Evolutionary conservation across 2,329 filamentous ascomycete species (phyloP).

Genomic region (Xylariaceae sp.): DNA sequence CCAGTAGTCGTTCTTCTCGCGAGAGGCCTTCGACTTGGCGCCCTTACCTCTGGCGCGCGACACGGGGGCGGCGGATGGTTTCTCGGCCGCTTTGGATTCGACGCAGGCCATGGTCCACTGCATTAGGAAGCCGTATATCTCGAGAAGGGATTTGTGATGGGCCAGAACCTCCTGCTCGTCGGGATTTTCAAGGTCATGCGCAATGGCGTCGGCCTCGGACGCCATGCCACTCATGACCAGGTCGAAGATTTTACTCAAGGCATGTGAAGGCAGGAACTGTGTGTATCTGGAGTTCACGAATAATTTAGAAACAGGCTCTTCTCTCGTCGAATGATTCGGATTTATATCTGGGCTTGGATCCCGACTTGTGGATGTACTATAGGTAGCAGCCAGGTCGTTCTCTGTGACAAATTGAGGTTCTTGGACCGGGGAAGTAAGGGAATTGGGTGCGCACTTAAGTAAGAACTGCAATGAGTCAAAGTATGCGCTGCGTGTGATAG

Average conservation of each 20-base stretch:
- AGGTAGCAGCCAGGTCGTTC: constrained; percentile 6
- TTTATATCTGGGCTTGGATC: not conserved
- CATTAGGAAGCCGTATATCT: constrained; percentile 88
- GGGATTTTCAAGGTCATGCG: constrained; percentile 75
- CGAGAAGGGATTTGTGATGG: constrained; percentile 85
- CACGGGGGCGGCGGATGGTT: constrained; percentile 66
- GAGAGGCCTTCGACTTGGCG: constrained; percentile 68
- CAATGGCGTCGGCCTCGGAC: constrained; percentile 76
- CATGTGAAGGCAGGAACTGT: constrained; percentile 69
- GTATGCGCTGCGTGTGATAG: constrained; percentile 68
- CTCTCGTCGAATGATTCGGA: constrained; percentile 26
- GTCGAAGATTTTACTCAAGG: constrained; percentile 89
- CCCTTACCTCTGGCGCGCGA: constrained; percentile 68
- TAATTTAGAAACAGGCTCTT: constrained; percentile 56
- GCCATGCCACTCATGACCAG: constrained; percentile 80
- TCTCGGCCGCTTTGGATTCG: constrained; percentile 89
- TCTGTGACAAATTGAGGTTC: constrained; percentile 11
- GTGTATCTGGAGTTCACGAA: constrained; percentile 69
- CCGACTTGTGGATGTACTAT: not conserved
- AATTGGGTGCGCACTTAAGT: constrained; percentile 79
- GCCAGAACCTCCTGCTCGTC: constrained; percentile 85
- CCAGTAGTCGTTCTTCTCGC: constrained; percentile 69
- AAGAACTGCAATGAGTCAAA: constrained; percentile 95
- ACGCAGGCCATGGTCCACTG: constrained; percentile 96
- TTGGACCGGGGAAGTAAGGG: constrained; percentile 32